Evolutionary conservation across 2,329 filamentous ascomycete species (phyloP).

Genomic region (Hypoxylon sp.): DNA sequence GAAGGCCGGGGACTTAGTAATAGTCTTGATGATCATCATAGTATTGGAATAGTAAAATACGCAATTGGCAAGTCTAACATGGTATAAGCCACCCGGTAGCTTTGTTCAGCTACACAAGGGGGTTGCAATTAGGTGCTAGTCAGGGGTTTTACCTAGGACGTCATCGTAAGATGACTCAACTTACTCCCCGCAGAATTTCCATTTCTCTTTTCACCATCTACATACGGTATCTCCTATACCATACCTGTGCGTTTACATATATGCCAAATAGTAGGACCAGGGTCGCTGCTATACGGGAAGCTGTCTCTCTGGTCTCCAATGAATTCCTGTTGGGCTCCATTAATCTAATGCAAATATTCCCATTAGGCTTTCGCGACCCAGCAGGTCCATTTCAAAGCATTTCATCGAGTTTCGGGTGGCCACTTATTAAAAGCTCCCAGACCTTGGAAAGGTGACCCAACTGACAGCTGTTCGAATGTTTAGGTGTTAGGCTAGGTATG

Average conservation of each 20-base stretch:
- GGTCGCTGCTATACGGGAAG: constrained; percentile 8
- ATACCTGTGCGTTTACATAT: constrained; percentile 4
- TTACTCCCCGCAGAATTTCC: not conserved
- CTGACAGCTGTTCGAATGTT: constrained; percentile 21
- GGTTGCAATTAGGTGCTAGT: not conserved
- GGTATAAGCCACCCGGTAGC: not conserved
- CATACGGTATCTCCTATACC: not conserved
- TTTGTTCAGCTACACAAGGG: constrained; percentile 4
- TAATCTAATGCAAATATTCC: constrained; percentile 30
- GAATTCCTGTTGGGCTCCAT: constrained; percentile 13
- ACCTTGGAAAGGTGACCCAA: constrained; percentile 17
- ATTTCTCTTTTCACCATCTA: constrained; percentile 3
- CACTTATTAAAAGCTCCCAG: constrained; percentile 25
- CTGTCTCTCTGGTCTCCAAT: constrained; percentile 21
- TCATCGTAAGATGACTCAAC: constrained; percentile 11
- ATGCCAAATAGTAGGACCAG: constrained; percentile 3
- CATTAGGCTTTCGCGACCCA: constrained; percentile 23
- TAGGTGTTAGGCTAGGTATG: constrained; percentile 3
- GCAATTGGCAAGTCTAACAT: constrained; percentile 4
- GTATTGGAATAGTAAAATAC: not conserved
- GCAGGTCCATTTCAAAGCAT: constrained; percentile 12
- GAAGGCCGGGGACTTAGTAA: not conserved
- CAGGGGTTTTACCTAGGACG: constrained; percentile 3
- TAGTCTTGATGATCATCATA: not conserved
- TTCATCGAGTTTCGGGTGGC: constrained; percentile 27